A percentile compares a stretch with the other conserved stretches of the same genome.
Conservation (phyloP, 2,329 filamentous ascomycete species). For the Aschersonia sp. region DNA sequence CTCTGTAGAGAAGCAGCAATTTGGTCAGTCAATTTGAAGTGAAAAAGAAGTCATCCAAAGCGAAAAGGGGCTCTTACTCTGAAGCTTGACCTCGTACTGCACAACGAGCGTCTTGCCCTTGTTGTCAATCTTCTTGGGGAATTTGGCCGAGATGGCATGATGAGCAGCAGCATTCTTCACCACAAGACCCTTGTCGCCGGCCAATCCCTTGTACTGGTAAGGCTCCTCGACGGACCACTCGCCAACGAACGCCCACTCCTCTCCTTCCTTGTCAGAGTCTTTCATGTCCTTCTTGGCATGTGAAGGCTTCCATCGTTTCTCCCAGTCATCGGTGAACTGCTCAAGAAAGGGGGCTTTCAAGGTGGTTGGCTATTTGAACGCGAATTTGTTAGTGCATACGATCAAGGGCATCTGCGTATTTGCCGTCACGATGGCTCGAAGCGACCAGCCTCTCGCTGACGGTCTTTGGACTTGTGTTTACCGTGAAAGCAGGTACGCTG, state of each 20-base stretch:
- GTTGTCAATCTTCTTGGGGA: constrained; percentile 91
- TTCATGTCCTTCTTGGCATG: constrained; percentile 84
- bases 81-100: constrained; percentile 98
- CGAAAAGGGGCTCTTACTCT: constrained; percentile 50
- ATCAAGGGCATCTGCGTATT: not conserved
- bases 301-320: constrained; percentile 83
- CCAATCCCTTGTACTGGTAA: constrained; percentile 74
- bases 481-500: constrained; percentile 73
- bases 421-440: not conserved
- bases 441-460: not conserved
- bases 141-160: constrained; percentile 98
- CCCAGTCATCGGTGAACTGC: constrained; percentile 97
- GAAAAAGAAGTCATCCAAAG: not conserved
- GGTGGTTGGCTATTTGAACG: constrained; percentile 52
- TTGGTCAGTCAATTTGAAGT: not conserved
- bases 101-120: constrained; percentile 95
- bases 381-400: too few relatives aligned
- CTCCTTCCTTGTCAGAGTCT: constrained; percentile 53
- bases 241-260: constrained; percentile 10
- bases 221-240: constrained; percentile 97
- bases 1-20: constrained; percentile 33
- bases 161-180: constrained; percentile 97
- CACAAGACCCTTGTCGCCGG: constrained; percentile 91
- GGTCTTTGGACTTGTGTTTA: constrained; percentile 33
- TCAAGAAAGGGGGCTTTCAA: constrained; percentile 93